Conservation (phyloP, 352 stramenopile genomes). For the Elongisporangium senticosum region DNA sequence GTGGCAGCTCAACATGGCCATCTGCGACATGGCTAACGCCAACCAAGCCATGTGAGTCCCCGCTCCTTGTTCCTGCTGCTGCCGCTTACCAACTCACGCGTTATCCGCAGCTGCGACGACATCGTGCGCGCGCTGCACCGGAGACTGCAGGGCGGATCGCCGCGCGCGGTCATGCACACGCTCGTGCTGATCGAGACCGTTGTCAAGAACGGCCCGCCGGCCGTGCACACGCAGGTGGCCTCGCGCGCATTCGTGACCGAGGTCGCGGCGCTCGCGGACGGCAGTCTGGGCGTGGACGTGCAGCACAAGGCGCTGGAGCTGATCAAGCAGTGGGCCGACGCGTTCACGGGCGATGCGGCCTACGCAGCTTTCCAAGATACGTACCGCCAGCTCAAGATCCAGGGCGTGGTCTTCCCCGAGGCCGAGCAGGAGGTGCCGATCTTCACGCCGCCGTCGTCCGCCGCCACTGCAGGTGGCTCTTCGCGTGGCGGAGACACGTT, state of each 20-base stretch:
- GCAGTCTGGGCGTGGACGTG: constrained; percentile 61
- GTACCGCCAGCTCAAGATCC: constrained; percentile 73
- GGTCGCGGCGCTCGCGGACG: constrained; percentile 60
- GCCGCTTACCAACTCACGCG: not conserved
- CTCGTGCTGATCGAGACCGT: constrained; percentile 66
- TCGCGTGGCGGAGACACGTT: not conserved
- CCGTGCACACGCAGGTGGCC: constrained; percentile 50
- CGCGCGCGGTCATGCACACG: constrained; percentile 41
- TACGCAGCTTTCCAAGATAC: constrained; percentile 67
- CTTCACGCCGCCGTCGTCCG: constrained; percentile 59
- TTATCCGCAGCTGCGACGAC: constrained; percentile 36
- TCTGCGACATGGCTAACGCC: constrained; percentile 66
- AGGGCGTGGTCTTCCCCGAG: constrained; percentile 64
- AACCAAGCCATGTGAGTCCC: constrained; percentile 31
- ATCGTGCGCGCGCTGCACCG: constrained; percentile 55
- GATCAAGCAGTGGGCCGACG: constrained; percentile 80
- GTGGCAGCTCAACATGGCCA: constrained; percentile 67
- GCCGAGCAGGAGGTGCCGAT: constrained; percentile 60
- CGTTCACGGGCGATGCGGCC: constrained; percentile 39
- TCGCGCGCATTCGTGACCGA: constrained; percentile 61
- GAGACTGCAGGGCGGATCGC: constrained; percentile 42
- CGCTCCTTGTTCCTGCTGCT: not conserved
- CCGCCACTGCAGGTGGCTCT: not conserved
- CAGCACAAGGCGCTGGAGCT: constrained; percentile 68
- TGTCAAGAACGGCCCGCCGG: constrained; percentile 71